Evolutionary conservation across 805 yeast species (phyloP), one percentile per base, ranked within the genome.

Genomic region (Cyberlindnera mycetangii): DNA sequence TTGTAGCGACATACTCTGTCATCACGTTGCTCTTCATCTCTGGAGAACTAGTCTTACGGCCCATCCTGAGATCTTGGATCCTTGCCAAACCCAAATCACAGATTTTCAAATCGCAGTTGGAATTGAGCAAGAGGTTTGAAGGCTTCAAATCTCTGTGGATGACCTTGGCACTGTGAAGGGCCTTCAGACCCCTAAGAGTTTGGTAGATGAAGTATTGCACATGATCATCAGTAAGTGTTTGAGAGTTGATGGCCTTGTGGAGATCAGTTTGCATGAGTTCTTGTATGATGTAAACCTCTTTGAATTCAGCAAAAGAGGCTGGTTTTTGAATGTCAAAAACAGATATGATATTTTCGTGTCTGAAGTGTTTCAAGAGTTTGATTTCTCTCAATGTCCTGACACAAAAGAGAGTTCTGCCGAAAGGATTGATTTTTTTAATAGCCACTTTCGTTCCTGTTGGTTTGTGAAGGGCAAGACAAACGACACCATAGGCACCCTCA

Each of bases 1-100:
- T 72, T 4, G 98, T 92, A 9, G 98, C 98, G 35, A 92, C 98
- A 62, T 92, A 92, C 65, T 92, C 98, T 3, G 98, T 92, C 95
- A 92, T 85, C 62, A 81, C 82, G 5, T 88, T 79, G 76, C 60
- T 81, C 83, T 56, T 83, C 83, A 44, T 70, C 70, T 47, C 77
- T 71, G 30, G 88, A 79, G 47, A 79, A 75, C 17, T 81, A 68
- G 47, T 86, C 45, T 44, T 42, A 17, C 51, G 55, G 1, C 45
- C 45, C 15, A 32, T 17, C 28, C 51, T 45, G 15, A 57, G 56
- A 11, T 58, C 62, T 19, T 64, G 67, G 32, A 69, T 65, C 40
- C 75, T 69, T 1, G 98, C 97, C 36, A 92, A 72, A 0, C 98
- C 98, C 64, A 92, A 92, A 65, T 92, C 98, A 66, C 97, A 89